Conservation (phyloP, 305 asterid species). For the Withania somnifera region DNA sequence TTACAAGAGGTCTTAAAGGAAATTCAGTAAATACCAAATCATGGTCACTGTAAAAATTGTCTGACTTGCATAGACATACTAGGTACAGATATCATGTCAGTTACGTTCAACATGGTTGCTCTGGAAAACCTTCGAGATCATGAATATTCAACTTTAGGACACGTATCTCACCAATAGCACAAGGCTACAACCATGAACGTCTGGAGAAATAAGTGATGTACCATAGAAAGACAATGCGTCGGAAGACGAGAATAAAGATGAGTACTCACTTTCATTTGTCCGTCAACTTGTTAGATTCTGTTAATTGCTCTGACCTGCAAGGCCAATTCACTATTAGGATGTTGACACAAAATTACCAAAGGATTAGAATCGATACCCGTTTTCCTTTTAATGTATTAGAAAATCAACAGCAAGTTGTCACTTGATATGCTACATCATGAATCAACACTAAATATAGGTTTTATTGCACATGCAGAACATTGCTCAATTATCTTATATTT, state of each 20-base stretch:
- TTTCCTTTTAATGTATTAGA: neutral
- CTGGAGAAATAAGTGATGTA: neutral
- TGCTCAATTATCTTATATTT: neutral
- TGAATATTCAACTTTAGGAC: neutral
- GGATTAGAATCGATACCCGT: neutral
- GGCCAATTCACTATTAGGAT: conserved; percentile 3
- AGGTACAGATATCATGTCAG: neutral
- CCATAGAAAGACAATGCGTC: neutral
- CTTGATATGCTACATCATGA: neutral
- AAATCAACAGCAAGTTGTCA: neutral
- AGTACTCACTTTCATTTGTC: conserved; percentile 26
- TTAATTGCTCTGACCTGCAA: conserved; percentile 46
- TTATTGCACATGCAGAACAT: neutral
- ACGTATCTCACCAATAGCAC: neutral
- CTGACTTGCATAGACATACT: neutral
- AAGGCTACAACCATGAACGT: neutral
- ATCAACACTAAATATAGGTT: neutral
- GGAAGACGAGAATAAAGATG: neutral
- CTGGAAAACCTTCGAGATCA: neutral
- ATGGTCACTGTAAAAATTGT: neutral
- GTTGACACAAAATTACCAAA: neutral
- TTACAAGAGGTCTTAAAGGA: neutral
- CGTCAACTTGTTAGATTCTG: conserved; percentile 29
- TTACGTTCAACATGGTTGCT: neutral
- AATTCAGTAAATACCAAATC: neutral